Conservation (phyloP, 176 grass and related monocot species). For the Guadua angustifolia region DNA sequence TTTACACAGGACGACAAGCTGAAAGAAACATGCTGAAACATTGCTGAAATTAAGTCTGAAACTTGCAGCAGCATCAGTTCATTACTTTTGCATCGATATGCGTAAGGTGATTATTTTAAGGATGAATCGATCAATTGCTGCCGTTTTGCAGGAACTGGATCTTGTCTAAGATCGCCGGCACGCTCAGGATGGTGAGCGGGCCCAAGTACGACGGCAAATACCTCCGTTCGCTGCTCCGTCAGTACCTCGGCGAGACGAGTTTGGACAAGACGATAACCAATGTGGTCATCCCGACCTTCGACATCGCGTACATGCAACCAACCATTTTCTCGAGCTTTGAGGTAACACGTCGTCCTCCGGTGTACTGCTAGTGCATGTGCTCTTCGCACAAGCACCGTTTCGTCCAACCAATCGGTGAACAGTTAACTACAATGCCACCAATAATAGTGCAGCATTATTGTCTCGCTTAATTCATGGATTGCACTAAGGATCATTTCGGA, state of each 20-base stretch:
- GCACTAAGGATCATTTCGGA: too few species aligned
- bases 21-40: neutral
- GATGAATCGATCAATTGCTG: neutral
- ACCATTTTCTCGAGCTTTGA: conserved; percentile 77
- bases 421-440: too few species aligned
- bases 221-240: conserved; percentile 53
- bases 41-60: too few species aligned
- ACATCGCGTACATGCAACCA: conserved; percentile 59
- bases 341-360: conserved; percentile 32
- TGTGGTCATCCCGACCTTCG: conserved; percentile 71
- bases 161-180: conserved; percentile 17
- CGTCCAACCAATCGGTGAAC: neutral
- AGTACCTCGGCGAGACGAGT: conserved; percentile 49
- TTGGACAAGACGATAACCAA: conserved; percentile 54
- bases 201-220: conserved; percentile 72
- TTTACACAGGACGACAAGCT: neutral
- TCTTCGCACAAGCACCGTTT: neutral
- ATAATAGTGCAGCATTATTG: too few species aligned
- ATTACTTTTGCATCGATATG: neutral
- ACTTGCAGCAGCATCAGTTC: neutral
- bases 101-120: neutral
- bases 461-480: too few species aligned
- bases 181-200: conserved; percentile 44
- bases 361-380: neutral
- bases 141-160: conserved; percentile 41